These are phyloP conservation scores for Aspergillus sp. DNA, from an alignment of 2,329 filamentous ascomycete genomes.

Conservation along the genomic window DNA sequence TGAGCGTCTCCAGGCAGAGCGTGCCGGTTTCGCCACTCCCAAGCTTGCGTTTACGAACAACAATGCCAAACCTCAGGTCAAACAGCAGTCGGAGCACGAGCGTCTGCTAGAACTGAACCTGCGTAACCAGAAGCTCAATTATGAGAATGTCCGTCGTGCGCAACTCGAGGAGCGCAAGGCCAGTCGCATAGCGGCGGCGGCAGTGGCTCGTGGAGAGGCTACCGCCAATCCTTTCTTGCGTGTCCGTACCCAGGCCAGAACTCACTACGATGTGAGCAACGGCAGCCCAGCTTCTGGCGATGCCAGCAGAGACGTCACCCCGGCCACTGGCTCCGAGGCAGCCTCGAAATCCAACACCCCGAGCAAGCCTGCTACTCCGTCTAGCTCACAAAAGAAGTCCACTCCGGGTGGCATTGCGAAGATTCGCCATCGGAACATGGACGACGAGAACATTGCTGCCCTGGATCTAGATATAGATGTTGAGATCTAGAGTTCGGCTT, in stretches of 20 bases:
- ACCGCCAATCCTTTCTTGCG: slow-evolving; percentile 57
- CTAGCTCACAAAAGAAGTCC: slow-evolving; percentile 32
- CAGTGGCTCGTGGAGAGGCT: slow-evolving; percentile 63
- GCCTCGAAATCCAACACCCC: slow-evolving; percentile 55
- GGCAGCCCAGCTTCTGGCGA: slow-evolving; percentile 16
- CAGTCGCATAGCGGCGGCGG: slow-evolving; percentile 60
- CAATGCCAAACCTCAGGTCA: slow-evolving; percentile 57
- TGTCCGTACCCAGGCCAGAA: slow-evolving; percentile 66
- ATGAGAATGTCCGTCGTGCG: slow-evolving; percentile 86
- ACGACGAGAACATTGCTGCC: slow-evolving; percentile 88
- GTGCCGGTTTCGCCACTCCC: slow-evolving; percentile 49
- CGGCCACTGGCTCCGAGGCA: slow-evolving; percentile 51
- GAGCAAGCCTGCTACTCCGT: slow-evolving; percentile 42
- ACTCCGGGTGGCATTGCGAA: slow-evolving; percentile 58
- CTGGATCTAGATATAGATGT: slow-evolving; percentile 91
- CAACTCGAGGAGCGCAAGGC: slow-evolving; percentile 76
- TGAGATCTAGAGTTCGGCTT: slow-evolving; percentile 61
- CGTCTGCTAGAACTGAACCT: slow-evolving; percentile 79
- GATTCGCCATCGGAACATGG: slow-evolving; percentile 74
- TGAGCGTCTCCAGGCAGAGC: slow-evolving; percentile 49
- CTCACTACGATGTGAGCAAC: slow-evolving; percentile 61
- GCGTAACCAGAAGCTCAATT: slow-evolving; percentile 79
- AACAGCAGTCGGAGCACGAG: slow-evolving; percentile 69
- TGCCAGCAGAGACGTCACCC: slow-evolving; percentile 48
- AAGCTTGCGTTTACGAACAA: slow-evolving; percentile 73